phyloP scores from a whole-genome alignment of 1,284 basidiomycete genomes.

The Moniliophthora roreri region DNA sequence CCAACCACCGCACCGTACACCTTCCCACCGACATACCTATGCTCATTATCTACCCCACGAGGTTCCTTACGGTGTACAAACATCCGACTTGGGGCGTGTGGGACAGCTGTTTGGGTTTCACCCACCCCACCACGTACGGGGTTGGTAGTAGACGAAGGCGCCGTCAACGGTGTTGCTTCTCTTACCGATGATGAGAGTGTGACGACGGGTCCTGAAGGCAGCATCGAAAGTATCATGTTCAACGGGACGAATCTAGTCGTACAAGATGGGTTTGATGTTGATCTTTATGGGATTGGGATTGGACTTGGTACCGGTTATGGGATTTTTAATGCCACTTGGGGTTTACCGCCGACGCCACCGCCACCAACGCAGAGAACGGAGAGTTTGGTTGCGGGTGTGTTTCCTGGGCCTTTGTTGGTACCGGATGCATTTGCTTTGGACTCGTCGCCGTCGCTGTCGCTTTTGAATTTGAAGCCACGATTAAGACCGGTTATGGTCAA shows the following conservation, averaged over 20 bases:
- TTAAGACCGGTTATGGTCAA: constrained; percentile 20
- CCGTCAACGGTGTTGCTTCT: constrained; percentile 19
- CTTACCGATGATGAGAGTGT: neutral
- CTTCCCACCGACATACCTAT: constrained; percentile 40
- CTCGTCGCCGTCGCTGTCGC: constrained; percentile 9
- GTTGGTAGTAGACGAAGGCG: constrained; percentile 19
- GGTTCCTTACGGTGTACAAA: constrained; percentile 52
- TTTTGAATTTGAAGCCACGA: constrained; percentile 20
- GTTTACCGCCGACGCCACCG: no score
- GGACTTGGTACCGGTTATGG: neutral
- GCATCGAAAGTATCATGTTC: neutral
- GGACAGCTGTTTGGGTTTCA: constrained; percentile 59
- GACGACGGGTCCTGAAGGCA: neutral
- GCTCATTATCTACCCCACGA: constrained; percentile 36
- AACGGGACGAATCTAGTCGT: neutral
- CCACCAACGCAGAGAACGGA: constrained; percentile 23
- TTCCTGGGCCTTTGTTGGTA: constrained; percentile 43
- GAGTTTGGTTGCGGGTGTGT: constrained; percentile 43
- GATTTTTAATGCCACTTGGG: no score
- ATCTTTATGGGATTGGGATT: neutral
- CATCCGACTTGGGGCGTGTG: constrained; percentile 48
- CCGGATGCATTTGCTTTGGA: no score
- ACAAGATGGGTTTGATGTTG: neutral
- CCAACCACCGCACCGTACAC: constrained; percentile 29
- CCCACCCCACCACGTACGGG: constrained; percentile 28